Evolutionary conservation across 106 monocot genomes (phyloP), one percentile per base, ranked within the genome.

Genomic region (Allium sativum): DNA sequence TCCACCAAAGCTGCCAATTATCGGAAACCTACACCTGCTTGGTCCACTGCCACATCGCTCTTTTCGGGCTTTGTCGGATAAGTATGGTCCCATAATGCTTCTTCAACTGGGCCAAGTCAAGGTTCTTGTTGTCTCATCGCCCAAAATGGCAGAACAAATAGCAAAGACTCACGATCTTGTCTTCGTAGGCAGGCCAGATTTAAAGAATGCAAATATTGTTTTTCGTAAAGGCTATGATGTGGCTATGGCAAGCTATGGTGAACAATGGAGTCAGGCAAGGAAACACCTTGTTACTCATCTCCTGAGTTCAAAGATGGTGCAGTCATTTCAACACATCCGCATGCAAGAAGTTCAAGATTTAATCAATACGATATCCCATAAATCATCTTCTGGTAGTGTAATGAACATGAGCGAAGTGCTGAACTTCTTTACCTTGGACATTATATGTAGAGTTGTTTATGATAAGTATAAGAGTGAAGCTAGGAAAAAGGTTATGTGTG

Each of bases 241-340:
- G 12, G 61, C 61, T 14, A 77, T 77, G 62, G 46, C 77, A 2
- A 65, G 56, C 17, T 73, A 77, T 50, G 82, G 77, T 13, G 40
- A 58, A 10, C 65, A 77, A 12, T 80, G 80, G 77, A 57, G 77
- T n/a, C 43, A 56, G 57, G n/a, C n/a, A n/a, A n/a, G n/a, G n/a
- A n/a, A n/a, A n/a, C n/a, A n/a, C n/a, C n/a, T n/a, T n/a, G n/a
- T n/a, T n/a, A n/a, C n/a, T n/a, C n/a, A n/a, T n/a, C n/a, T n/a
- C n/a, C n/a, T n/a, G n/a, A n/a, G n/a, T n/a, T n/a, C n/a, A n/a
- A n/a, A n/a, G n/a, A n/a, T n/a, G n/a, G n/a, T n/a, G n/a, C n/a
- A n/a, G n/a, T n/a, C n/a, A n/a, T n/a, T n/a, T n/a, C n/a, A n/a
- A n/a, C n/a, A n/a, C n/a, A n/a, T n/a, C n/a, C n/a, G n/a, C n/a